Percentiles rank a stretch among this genome's conserved stretches.
These are phyloP conservation scores for Panicum virgatum DNA, from an alignment of 202 grass and related monocot genomes.

Conservation along the genomic window DNA sequence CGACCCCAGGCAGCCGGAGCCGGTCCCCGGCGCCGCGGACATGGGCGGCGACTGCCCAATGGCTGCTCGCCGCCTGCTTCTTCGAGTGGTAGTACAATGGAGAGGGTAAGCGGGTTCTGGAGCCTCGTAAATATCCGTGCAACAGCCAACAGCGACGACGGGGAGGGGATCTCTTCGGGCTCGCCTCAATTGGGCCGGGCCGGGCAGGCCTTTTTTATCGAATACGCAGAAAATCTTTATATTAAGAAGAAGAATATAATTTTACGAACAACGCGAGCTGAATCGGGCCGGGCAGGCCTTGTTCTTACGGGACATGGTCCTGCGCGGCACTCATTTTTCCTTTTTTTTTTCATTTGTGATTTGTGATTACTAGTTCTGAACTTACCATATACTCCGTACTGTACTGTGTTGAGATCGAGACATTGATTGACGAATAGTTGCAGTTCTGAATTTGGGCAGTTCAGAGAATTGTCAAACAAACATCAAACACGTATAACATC, in stretches of 20 bases:
- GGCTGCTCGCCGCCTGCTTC: not conserved
- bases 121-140: constrained; percentile 18
- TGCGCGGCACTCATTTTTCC: not conserved
- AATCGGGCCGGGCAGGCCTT: not conserved
- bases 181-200: not conserved
- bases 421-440: not conserved
- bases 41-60: constrained; percentile 26
- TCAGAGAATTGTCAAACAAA: not conserved
- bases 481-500: not conserved
- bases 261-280: no score
- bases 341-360: not conserved
- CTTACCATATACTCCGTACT: no score
- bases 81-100: not conserved
- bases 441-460: not conserved
- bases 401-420: no score
- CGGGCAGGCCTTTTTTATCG: no score
- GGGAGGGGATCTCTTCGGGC: not conserved
- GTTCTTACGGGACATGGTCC: not conserved
- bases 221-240: no score
- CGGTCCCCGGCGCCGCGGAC: constrained; percentile 28
- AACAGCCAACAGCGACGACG: not conserved
- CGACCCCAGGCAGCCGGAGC: not conserved
- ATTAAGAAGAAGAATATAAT: no score
- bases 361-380: no score
- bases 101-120: not conserved